These are phyloP conservation scores for Cordyceps militaris DNA, from an alignment of 2,329 filamentous ascomycete species.

Conservation along the genomic window DNA sequence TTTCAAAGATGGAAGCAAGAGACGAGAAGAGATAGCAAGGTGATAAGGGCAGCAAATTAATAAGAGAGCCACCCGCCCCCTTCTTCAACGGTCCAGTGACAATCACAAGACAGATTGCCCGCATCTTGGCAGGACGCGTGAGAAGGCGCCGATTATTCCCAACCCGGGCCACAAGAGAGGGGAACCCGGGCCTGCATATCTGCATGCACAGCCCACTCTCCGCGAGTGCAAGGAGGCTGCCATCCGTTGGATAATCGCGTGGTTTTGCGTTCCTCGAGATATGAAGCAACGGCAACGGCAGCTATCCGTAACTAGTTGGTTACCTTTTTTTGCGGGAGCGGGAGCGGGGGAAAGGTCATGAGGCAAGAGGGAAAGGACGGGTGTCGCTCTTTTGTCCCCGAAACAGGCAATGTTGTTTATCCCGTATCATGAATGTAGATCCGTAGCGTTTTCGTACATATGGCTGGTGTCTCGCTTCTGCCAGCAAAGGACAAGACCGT, in stretches of 20 bases:
- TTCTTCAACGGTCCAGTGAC: not conserved
- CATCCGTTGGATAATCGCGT: not conserved
- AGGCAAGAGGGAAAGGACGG: not conserved
- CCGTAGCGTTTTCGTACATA: not conserved
- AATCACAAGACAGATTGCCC: not conserved
- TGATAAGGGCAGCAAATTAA: not conserved
- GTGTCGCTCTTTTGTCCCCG: not conserved
- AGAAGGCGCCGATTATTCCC: constrained; percentile 7
- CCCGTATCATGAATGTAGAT: no score
- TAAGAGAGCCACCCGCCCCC: not conserved
- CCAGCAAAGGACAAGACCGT: no score
- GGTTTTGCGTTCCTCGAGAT: not conserved
- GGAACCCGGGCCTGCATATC: not conserved
- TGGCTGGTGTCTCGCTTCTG: no score
- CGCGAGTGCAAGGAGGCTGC: not conserved
- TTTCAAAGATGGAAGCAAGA: not conserved
- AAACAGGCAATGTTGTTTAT: constrained; percentile 2
- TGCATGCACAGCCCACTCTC: constrained; percentile 1
- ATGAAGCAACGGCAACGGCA: not conserved
- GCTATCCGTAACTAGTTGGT: no score
- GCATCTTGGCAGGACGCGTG: constrained; percentile 1
- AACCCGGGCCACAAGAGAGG: not conserved
- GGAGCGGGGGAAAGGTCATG: not conserved
- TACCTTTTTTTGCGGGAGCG: not conserved
- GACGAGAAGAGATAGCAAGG: not conserved